phyloP scores from a whole-genome alignment of 176 grass and related monocot species.

The Bromus sterilis region DNA sequence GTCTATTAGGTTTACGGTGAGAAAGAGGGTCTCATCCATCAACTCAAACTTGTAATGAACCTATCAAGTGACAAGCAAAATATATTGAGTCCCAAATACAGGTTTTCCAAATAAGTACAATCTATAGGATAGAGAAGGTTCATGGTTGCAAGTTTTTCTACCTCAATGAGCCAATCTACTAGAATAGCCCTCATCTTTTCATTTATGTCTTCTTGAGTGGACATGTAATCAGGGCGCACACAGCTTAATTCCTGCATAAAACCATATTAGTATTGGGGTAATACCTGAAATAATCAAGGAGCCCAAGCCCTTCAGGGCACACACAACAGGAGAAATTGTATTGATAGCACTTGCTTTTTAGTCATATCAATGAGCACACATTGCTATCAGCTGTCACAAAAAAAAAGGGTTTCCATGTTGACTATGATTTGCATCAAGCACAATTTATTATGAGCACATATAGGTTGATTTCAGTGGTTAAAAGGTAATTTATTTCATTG shows the following conservation, averaged over 20 bases:
- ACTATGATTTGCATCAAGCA: neutral
- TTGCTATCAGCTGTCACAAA: neutral
- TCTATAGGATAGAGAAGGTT: neutral
- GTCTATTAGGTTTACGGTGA: conserved; percentile 89
- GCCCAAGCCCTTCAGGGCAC: neutral
- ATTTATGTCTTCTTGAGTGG: conserved; percentile 70
- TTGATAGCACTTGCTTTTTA: neutral
- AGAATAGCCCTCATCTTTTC: conserved; percentile 92
- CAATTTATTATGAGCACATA: neutral
- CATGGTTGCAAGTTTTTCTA: conserved; percentile 15
- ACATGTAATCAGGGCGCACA: conserved; percentile 74
- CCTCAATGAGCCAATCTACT: conserved; percentile 89
- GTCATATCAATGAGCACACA: neutral
- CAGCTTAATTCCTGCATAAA: conserved; percentile 50
- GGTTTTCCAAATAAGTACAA: neutral
- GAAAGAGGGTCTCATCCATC: conserved; percentile 90
- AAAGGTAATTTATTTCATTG: conserved; percentile 8
- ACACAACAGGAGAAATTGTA: neutral
- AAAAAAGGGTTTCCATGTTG: neutral
- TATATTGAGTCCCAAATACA: conserved; percentile 3
- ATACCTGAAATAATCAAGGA: conserved; percentile 13
- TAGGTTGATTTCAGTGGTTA: neutral
- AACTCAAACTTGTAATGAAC: conserved; percentile 93
- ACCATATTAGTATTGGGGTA: neutral
- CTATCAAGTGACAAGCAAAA: conserved; percentile 33